A percentile compares a stretch with the other conserved stretches of the same genome.
phyloP scores from a whole-genome alignment of 768 basidiomycete genomes.

The Lyophyllum semitale region DNA sequence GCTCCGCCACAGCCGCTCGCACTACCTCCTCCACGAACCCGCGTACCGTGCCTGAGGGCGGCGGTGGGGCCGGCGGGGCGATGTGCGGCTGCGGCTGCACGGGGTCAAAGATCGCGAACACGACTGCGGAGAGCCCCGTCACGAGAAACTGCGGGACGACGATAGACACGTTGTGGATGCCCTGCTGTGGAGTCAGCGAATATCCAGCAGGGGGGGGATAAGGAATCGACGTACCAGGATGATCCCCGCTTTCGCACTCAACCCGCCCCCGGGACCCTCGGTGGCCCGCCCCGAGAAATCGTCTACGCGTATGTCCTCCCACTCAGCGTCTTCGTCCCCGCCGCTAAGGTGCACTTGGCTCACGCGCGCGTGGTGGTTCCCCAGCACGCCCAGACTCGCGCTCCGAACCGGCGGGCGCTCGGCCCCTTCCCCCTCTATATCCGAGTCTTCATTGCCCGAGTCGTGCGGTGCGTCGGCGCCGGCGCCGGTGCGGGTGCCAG shows the following conservation, averaged over 20 bases:
- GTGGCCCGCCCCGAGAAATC: slow-evolving; percentile 1
- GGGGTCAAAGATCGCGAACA: slow-evolving; percentile 87
- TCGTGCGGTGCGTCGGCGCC: too few species aligned
- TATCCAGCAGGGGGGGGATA: not conserved
- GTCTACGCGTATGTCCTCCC: slow-evolving; percentile 28
- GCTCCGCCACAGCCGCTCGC: not conserved
- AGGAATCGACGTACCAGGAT: slow-evolving; percentile 62
- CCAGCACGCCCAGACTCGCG: slow-evolving; percentile 28
- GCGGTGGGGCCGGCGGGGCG: not conserved
- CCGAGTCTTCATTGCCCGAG: slow-evolving; percentile 11
- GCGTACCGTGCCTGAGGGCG: not conserved
- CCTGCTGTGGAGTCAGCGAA: slow-evolving; percentile 44
- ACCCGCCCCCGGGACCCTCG: slow-evolving; percentile 27
- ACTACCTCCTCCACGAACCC: not conserved
- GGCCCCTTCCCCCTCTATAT: too few species aligned
- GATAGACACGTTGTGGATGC: slow-evolving; percentile 93
- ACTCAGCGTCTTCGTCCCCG: slow-evolving; percentile 31
- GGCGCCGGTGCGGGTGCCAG: too few species aligned
- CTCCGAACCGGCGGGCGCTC: not conserved
- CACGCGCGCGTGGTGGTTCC: slow-evolving; percentile 48
- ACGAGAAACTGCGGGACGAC: slow-evolving; percentile 95
- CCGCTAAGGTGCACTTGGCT: slow-evolving; percentile 45
- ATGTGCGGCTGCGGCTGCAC: slow-evolving; percentile 31
- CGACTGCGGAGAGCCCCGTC: slow-evolving; percentile 79
- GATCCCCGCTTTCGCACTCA: slow-evolving; percentile 86